These are phyloP conservation scores for Penicillium brasilianum DNA, from an alignment of 2,329 filamentous ascomycete genomes.

Conservation along the genomic window DNA sequence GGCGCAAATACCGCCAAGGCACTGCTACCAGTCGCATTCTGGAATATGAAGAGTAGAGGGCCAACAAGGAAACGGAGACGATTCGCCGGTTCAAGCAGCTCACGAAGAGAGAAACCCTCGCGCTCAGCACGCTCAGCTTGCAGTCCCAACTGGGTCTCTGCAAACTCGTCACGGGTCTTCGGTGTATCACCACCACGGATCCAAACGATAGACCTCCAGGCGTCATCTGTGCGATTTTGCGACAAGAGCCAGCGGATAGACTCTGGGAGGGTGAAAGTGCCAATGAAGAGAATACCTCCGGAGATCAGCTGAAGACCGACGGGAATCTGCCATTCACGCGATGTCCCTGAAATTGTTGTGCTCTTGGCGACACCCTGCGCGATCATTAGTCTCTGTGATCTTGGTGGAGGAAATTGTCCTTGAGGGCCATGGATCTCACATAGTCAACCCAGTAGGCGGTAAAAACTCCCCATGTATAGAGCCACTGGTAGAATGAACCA, in stretches of 20 bases:
- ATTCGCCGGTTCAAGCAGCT: constrained; percentile 53
- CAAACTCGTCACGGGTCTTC: constrained; percentile 50
- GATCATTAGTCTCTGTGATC: constrained; percentile 56
- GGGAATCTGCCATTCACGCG: constrained; percentile 60
- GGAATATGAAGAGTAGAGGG: constrained; percentile 53
- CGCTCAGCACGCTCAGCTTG: constrained; percentile 49
- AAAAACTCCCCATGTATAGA: constrained; percentile 54
- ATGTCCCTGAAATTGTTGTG: constrained; percentile 42
- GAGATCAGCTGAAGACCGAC: constrained; percentile 59
- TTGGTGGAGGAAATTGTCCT: constrained; percentile 18
- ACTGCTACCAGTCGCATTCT: constrained; percentile 57
- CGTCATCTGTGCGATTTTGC: constrained; percentile 39
- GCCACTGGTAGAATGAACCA: constrained; percentile 56
- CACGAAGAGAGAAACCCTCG: constrained; percentile 48
- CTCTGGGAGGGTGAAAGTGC: constrained; percentile 63
- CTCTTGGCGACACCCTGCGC: constrained; percentile 52
- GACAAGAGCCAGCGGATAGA: constrained; percentile 62
- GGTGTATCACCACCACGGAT: constrained; percentile 50
- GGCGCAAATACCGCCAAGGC: constrained; percentile 58
- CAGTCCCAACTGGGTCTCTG: constrained; percentile 55
- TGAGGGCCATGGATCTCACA: constrained; percentile 23
- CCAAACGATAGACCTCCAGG: constrained; percentile 42
- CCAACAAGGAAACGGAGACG: constrained; percentile 48
- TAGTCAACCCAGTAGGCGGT: constrained; percentile 58
- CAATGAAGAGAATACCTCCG: constrained; percentile 53